A percentile compares a stretch with the other conserved stretches of the same genome.
These are phyloP conservation scores for Xylariaceae sp. DNA, from an alignment of 2,329 filamentous ascomycete genomes.

Conservation along the genomic window DNA sequence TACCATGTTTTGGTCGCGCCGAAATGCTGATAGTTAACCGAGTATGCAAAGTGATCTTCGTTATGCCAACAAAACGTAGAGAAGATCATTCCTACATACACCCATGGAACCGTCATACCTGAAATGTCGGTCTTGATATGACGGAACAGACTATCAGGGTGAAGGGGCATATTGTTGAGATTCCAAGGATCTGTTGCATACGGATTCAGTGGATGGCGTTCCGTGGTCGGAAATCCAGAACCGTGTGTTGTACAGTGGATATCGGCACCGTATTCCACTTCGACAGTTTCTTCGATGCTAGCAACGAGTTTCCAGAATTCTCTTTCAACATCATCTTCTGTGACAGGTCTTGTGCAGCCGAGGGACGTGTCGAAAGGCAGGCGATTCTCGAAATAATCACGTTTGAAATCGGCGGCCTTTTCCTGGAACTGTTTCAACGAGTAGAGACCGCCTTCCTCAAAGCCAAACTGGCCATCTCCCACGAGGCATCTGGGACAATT, in stretches of 20 bases:
- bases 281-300: constrained; percentile 89
- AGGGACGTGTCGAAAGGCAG: constrained; percentile 82
- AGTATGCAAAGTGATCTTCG: constrained; percentile 97
- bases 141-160: constrained; percentile 87
- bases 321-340: constrained; percentile 90
- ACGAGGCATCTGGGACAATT: constrained; percentile 94
- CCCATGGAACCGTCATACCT: constrained; percentile 98
- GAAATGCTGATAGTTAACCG: constrained; percentile 97
- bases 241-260: constrained; percentile 98
- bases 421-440: constrained; percentile 95
- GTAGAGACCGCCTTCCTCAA: constrained; percentile 94
- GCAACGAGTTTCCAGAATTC: constrained; percentile 97
- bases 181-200: constrained; percentile 96
- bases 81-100: constrained; percentile 99
- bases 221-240: constrained; percentile 91
- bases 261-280: constrained; percentile 96
- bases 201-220: constrained; percentile 80
- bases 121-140: constrained; percentile 98
- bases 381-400: constrained; percentile 85
- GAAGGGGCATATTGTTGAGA: constrained; percentile 83
- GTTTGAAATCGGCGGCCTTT: constrained; percentile 92
- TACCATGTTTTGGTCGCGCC: constrained; percentile 99
- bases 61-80: constrained; percentile 99
- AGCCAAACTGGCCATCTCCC: constrained; percentile 93
- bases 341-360: constrained; percentile 75